Evolutionary conservation across 176 grass and related monocot species (phyloP).

Genomic region (Phoenix roebelenii): DNA sequence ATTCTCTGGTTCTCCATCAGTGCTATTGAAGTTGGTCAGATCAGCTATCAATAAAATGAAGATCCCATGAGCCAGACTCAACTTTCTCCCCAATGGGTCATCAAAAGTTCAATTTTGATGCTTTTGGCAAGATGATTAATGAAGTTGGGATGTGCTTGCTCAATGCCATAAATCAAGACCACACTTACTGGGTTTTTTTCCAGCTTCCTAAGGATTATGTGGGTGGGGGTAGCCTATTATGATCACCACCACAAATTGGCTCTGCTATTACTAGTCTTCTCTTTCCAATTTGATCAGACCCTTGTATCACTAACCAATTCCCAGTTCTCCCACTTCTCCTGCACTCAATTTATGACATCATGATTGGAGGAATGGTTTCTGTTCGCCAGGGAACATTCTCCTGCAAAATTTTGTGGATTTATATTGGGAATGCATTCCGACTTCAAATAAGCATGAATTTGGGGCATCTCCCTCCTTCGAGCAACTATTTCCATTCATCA

Average conservation of each 20-base stretch:
- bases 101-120: slow-evolving; percentile 20
- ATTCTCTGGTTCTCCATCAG: background rate
- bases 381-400: slow-evolving; percentile 66
- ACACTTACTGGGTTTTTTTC: slow-evolving; percentile 22
- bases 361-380: slow-evolving; percentile 29
- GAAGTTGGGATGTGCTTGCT: slow-evolving; percentile 27
- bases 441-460: background rate
- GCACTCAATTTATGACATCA: slow-evolving; percentile 18
- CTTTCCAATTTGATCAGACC: slow-evolving; percentile 35
- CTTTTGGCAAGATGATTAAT: slow-evolving; percentile 4
- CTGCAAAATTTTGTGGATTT: slow-evolving; percentile 20
- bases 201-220: slow-evolving; percentile 9
- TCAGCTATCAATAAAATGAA: slow-evolving; percentile 36
- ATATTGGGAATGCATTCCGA: background rate
- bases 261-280: slow-evolving; percentile 39
- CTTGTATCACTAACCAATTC: slow-evolving; percentile 43
- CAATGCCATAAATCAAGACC: slow-evolving; percentile 38
- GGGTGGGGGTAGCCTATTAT: slow-evolving; percentile 7
- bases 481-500: background rate
- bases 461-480: background rate
- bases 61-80: slow-evolving; percentile 17
- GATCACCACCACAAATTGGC: slow-evolving; percentile 25
- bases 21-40: background rate
- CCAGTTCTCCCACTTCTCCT: slow-evolving; percentile 17
- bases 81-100: background rate